Percentiles rank a stretch among this genome's conserved stretches.
Conservation (phyloP, 179 eudicot genomes). For the Patellifolia procumbens region DNA sequence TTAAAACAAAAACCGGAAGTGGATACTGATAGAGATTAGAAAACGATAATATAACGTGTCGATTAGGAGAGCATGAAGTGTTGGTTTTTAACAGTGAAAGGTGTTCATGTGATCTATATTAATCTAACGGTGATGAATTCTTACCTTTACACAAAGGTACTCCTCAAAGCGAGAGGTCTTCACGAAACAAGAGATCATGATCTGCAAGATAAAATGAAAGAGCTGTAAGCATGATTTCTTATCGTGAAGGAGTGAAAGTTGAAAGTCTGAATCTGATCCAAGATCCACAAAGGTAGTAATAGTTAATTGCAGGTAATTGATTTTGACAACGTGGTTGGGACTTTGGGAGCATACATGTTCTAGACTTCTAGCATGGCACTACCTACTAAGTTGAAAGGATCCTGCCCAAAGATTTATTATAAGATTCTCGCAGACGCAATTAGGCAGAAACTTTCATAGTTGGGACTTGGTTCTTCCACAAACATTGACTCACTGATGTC, state of each 20-base stretch:
- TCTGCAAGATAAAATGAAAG: constrained; percentile 37
- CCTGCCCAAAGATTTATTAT: neutral
- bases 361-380: neutral
- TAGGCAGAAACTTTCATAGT: neutral
- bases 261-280: neutral
- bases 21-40: no score
- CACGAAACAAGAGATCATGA: constrained; percentile 80
- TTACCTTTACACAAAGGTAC: constrained; percentile 84
- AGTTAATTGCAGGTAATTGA: neutral
- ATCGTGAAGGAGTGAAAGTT: no score
- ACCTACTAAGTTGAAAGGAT: neutral
- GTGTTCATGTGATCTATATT: neutral
- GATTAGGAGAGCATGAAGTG: no score
- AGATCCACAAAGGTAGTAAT: neutral
- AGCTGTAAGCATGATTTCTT: neutral
- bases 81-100: no score
- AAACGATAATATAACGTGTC: no score
- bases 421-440: neutral
- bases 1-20: no score
- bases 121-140: neutral
- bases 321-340: neutral
- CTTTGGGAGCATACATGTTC: neutral
- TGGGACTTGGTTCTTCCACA: no score
- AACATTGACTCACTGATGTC: neutral
- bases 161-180: constrained; percentile 90